These are phyloP conservation scores for Phoma sp. DNA, from an alignment of 2,329 filamentous ascomycete genomes.

Conservation along the genomic window DNA sequence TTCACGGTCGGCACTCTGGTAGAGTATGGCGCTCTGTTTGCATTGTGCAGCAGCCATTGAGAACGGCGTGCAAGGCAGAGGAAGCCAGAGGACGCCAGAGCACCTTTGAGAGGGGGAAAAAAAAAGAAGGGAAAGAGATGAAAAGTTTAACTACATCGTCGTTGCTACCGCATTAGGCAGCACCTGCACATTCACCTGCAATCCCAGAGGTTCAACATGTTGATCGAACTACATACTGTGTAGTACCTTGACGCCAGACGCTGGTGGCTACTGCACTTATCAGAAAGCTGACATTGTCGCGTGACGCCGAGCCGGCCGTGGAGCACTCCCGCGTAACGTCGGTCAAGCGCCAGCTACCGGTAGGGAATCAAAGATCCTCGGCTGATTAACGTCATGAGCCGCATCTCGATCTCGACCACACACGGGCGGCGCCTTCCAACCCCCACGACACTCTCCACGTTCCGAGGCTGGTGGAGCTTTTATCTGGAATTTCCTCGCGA, in stretches of 20 bases:
- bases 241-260: not conserved
- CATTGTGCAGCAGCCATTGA: not conserved
- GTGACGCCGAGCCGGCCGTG: constrained; percentile 7
- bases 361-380: constrained; percentile 12
- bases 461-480: not conserved
- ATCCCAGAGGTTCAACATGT: not conserved
- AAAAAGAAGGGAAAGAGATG: not conserved
- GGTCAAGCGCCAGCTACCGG: constrained; percentile 7
- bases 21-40: constrained; percentile 54
- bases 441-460: constrained; percentile 13
- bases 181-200: not conserved
- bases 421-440: constrained; percentile 21
- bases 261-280: not conserved
- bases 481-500: not conserved
- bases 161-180: not conserved
- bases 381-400: constrained; percentile 19
- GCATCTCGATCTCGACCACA: constrained; percentile 15
- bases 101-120: not conserved
- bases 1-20: constrained; percentile 57
- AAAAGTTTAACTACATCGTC: not conserved
- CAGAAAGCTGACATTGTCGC: not conserved
- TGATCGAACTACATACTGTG: not conserved
- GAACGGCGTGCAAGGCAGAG: not conserved
- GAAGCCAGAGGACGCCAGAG: not conserved
- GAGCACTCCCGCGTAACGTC: constrained; percentile 18